Conservation (phyloP, 139 green algal genomes). For the Tetraselmis striata region DNA sequence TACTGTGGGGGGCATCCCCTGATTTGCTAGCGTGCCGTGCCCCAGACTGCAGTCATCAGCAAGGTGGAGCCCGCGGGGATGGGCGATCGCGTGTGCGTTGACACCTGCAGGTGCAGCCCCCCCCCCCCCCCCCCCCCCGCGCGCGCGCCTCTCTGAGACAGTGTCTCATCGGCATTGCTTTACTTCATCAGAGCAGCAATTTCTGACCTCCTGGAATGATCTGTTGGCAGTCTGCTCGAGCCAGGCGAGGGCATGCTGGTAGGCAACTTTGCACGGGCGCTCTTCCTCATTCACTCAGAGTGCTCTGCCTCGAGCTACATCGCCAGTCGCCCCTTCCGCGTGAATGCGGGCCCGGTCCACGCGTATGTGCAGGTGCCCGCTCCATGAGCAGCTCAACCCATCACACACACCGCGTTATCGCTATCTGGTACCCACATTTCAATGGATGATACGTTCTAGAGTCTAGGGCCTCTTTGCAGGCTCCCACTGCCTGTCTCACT, state of each 20-base stretch:
- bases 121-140: no score
- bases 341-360: conserved; percentile 89
- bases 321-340: conserved; percentile 72
- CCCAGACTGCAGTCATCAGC: conserved; percentile 34
- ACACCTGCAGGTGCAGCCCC: conserved; percentile 27
- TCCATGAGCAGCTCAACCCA: no score
- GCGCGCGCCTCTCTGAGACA: neutral
- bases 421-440: no score
- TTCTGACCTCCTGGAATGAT: no score
- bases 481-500: neutral
- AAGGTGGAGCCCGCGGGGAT: conserved; percentile 52
- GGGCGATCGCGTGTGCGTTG: conserved; percentile 84
- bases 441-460: no score
- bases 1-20: neutral
- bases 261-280: conserved; percentile 70
- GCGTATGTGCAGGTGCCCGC: conserved; percentile 51
- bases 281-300: conserved; percentile 87
- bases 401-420: no score
- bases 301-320: conserved; percentile 74
- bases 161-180: no score
- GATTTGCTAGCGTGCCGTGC: neutral
- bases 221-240: conserved; percentile 49
- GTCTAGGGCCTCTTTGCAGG: no score
- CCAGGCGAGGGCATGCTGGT: conserved; percentile 86
- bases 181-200: no score